Base-by-base conservation (phyloP, 1,284 basidiomycete species). In the Ganoderma lingzhi region DNA sequence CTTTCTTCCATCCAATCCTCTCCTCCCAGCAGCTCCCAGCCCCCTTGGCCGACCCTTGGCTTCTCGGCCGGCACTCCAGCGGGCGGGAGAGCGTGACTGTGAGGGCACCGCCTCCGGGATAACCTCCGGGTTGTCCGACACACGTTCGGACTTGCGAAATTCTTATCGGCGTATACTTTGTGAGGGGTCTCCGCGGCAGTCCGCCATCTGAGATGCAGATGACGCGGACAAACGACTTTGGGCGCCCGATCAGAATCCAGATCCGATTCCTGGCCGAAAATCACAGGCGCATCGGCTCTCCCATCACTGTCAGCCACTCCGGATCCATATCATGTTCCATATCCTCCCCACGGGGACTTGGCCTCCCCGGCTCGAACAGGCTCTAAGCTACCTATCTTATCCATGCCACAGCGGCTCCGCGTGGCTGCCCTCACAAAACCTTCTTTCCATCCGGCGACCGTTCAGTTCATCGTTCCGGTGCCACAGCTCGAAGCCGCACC, bases 181-280 rank as follows among this genome's bases (percentile, higher is more conserved):
- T 51, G 48, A 51, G 48, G 48, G 48, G 48, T 10, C 48, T 67
- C 65, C 59, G 58, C 64, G 67, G 62, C 55, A 62, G 63, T 56
- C 63, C 71, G 35, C 63, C 72, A 73, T 73, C 72, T 73, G 56
- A 73, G 72, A 73, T 73, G 70, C 39, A 14, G 67, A 73, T 73
- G 72, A 71, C 72, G 72, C 68, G 37, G 48, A 59, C 65, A 51
- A 19, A 32, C 37, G 51, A 59, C 56, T 59, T 61, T 51, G 51
- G 23, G 32, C 60, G 63, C 12, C 67, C 67, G 67, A 69, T 69
- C 67, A 59, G 48, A 28, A 51, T 70, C 66, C 68, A 73, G 69
- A 72, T 70, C 64, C 65, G 10, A 61, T 64, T 62, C 63, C 53
- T 60, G 63, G 44, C 48, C 48, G 53, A 59, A 28, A 73, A 70